phyloP scores from a whole-genome alignment of 495 filamentous ascomycete species.

The Podospora sp. region DNA sequence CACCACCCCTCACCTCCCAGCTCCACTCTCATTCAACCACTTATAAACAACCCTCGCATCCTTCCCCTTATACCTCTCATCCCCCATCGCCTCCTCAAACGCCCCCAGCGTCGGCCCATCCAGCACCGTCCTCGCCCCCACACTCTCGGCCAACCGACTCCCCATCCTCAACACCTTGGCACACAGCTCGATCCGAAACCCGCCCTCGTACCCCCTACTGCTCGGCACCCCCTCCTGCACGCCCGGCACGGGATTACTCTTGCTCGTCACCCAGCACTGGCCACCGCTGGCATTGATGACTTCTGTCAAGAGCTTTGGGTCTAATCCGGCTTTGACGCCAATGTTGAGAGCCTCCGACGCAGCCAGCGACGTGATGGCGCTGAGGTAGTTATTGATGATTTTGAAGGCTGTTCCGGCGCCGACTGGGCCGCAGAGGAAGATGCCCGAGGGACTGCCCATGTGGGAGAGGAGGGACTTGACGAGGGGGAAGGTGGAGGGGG shows the following conservation, averaged over 20 bases:
- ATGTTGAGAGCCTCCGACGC: conserved; percentile 46
- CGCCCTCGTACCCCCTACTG: conserved; percentile 41
- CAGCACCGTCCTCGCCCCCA: conserved; percentile 34
- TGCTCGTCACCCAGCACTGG: conserved; percentile 45
- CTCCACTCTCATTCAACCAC: conserved; percentile 36
- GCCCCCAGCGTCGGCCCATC: conserved; percentile 31
- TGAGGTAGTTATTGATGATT: conserved; percentile 49
- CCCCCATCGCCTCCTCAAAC: conserved; percentile 32
- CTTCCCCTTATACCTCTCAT: conserved; percentile 35
- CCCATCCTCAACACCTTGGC: conserved; percentile 37
- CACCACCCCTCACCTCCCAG: too few relatives aligned
- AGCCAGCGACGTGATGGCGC: conserved; percentile 43
- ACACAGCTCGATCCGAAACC: conserved; percentile 45
- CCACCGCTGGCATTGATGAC: conserved; percentile 43
- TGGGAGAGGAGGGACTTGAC: conserved; percentile 26
- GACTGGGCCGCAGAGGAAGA: conserved; percentile 40
- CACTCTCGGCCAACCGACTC: conserved; percentile 27
- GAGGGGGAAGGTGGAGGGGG: conserved; percentile 19
- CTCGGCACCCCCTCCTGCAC: conserved; percentile 42
- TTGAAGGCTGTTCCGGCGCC: conserved; percentile 44
- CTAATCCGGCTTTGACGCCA: conserved; percentile 43
- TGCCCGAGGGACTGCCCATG: conserved; percentile 35
- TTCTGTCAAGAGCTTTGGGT: conserved; percentile 39
- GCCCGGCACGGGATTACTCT: conserved; percentile 43
- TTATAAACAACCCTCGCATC: conserved; percentile 40